Evolutionary conservation across 176 grass and related monocot genomes (phyloP).

Genomic region (Oryza meridionalis): DNA sequence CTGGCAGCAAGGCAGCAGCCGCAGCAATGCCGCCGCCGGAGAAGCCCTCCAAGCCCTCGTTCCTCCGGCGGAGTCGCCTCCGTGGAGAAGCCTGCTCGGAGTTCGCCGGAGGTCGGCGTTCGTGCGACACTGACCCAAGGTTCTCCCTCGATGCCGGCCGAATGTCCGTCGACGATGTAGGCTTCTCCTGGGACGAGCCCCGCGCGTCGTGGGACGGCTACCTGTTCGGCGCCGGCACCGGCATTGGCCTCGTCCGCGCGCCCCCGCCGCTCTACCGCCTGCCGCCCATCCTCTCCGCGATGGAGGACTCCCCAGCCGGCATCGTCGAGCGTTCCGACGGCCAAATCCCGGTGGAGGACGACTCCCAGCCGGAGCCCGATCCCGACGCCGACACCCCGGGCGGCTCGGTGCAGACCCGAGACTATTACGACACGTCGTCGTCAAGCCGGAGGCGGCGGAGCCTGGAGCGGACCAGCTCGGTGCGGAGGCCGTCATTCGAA

Average conservation of each 20-base stretch:
- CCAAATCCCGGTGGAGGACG: slow-evolving; percentile 84
- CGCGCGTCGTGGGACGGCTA: slow-evolving; percentile 99
- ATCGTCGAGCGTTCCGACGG: slow-evolving; percentile 78
- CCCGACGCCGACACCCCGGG: slow-evolving; percentile 49
- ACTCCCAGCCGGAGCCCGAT: slow-evolving; percentile 44
- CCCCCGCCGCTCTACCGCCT: slow-evolving; percentile 52
- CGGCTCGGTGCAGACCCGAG: slow-evolving; percentile 66
- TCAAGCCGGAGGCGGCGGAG: slow-evolving; percentile 64
- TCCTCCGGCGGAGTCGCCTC: slow-evolving; percentile 41
- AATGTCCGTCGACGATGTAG: slow-evolving; percentile 83
- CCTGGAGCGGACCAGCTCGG: slow-evolving; percentile 73
- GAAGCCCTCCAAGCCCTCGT: slow-evolving; percentile 57
- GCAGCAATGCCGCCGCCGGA: slow-evolving; percentile 45
- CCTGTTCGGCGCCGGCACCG: slow-evolving; percentile 64
- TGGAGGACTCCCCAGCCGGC: slow-evolving; percentile 70
- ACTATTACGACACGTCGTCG: slow-evolving; percentile 84
- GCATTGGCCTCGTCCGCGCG: slow-evolving; percentile 42
- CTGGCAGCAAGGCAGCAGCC: slow-evolving; percentile 52
- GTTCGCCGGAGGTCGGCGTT: slow-evolving; percentile 64
- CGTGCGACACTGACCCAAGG: slow-evolving; percentile 91
- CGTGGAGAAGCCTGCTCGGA: slow-evolving; percentile 44
- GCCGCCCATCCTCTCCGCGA: slow-evolving; percentile 83
- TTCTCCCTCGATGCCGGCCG: slow-evolving; percentile 87
- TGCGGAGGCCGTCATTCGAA: slow-evolving; percentile 57
- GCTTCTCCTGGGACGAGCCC: slow-evolving; percentile 82